Conservation (phyloP, 208 protist genomes). For the Acanthamoeba royreba region DNA sequence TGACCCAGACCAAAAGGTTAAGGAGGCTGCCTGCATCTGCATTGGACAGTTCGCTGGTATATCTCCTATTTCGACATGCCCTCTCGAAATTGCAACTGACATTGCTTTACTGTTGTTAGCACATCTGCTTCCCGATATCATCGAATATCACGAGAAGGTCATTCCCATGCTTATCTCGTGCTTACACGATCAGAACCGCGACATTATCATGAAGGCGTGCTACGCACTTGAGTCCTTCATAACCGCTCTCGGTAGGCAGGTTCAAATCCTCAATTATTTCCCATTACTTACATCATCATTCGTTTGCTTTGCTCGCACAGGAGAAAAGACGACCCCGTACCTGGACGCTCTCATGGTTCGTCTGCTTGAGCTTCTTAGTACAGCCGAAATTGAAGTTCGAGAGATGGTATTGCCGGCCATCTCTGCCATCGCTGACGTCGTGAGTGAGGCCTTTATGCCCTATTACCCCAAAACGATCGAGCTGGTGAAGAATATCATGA, state of each 20-base stretch:
- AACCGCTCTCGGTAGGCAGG: background rate
- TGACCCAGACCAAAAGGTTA: constrained; percentile 21
- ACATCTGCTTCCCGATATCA: constrained; percentile 31
- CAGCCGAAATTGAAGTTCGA: background rate
- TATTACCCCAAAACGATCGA: constrained; percentile 21
- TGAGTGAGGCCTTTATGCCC: background rate
- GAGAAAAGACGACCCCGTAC: too few species aligned
- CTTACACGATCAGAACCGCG: background rate
- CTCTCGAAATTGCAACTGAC: background rate
- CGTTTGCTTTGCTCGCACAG: background rate
- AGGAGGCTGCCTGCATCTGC: background rate
- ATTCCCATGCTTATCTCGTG: background rate
- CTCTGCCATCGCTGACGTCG: constrained; percentile 29
- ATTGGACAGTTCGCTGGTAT: constrained; percentile 47
- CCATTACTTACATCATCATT: background rate
- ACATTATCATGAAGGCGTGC: background rate
- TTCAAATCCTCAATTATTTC: background rate
- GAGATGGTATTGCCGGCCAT: constrained; percentile 46
- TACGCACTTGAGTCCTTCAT: constrained; percentile 49
- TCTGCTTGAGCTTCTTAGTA: background rate
- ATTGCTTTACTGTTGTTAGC: background rate
- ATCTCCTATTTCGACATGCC: background rate
- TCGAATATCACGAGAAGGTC: constrained; percentile 45
- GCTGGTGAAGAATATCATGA: background rate
- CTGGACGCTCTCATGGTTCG: background rate